These are phyloP conservation scores for Histomonas meleagridis DNA, from an alignment of 208 protist genomes.

Conservation along the genomic window DNA sequence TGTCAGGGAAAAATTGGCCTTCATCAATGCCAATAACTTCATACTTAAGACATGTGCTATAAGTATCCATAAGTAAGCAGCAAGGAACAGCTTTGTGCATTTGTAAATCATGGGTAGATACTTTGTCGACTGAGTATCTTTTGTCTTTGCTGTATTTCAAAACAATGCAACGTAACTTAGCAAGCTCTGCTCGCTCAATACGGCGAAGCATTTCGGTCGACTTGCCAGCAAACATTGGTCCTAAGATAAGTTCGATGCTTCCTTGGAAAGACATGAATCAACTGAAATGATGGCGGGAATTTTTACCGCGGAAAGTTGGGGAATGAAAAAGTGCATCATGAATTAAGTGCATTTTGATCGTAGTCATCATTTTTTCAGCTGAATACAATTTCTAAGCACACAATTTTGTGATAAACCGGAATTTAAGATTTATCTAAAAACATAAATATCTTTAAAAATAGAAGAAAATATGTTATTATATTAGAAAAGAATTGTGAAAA, in stretches of 20 bases:
- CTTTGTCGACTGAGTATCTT: constrained; percentile 63
- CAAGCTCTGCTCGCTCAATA: constrained; percentile 65
- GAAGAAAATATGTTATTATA: no score
- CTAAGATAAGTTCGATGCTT: constrained; percentile 71
- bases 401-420: no score
- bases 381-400: no score
- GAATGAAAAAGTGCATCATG: no score
- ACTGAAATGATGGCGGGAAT: no score
- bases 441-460: no score
- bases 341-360: no score
- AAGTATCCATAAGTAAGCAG: background rate
- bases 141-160: constrained; percentile 74
- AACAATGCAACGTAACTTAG: constrained; percentile 62
- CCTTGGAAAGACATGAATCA: background rate
- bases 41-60: constrained; percentile 58
- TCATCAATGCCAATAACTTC: constrained; percentile 76
- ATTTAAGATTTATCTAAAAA: no score
- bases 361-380: no score
- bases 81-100: constrained; percentile 43
- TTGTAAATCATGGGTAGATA: constrained; percentile 66
- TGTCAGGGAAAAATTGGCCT: constrained; percentile 69
- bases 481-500: no score
- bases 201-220: constrained; percentile 74
- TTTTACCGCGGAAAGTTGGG: no score
- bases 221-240: constrained; percentile 79